Evolutionary conservation across 1,139 yeast genomes (phyloP), one percentile per base, ranked within the genome.

Genomic region (Candida tunisiensis): DNA sequence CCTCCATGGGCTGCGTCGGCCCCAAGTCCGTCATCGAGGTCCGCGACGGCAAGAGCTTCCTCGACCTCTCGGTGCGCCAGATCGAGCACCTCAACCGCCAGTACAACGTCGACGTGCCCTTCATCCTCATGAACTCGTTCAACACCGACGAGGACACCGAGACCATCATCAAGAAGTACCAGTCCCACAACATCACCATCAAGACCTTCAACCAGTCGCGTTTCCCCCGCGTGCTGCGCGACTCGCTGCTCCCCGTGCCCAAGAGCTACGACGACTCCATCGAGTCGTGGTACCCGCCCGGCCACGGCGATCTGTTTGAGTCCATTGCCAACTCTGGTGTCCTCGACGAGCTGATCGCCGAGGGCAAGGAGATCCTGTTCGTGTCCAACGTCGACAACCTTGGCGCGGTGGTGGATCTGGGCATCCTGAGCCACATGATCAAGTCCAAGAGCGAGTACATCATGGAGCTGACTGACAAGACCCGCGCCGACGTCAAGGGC

Each of bases 1-100:
- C 98, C 21, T 85, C 98, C 10, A 88, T 88, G 98, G 98, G 98
- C 32, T 91, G 98, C 61, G 96, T 88, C 37, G 98, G 98, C 33
- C 98, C 98, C 36, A 88, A 88, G 57, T 79, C 94, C 14, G 93
- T 88, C 39, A 91, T 88, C 52, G 98, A 88, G 60, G 98, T 88
- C 28, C 75, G 98, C 54, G 98, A 88, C 43, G 98, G 98, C 36
- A 91, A 88, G 66, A 78, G 95, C 22, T 88, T 88, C 55, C 68
- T 88, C 53, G 98, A 88, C 53, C 68, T 88, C 44, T 67, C 93
- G 27, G 98, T 88, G 23, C 78, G 98, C 53, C 98, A 88, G 60
- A 85, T 88, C 45, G 98, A 91, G 59, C 80, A 83, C 55, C 68
- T 88, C 53, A 88, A 88, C 64, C 73, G 93, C 50, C 75, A 71